Percentiles rank a stretch among this genome's conserved stretches.
Evolutionary conservation across 1,139 yeast genomes (phyloP).

Genomic region (Debaryomyces sp.): DNA sequence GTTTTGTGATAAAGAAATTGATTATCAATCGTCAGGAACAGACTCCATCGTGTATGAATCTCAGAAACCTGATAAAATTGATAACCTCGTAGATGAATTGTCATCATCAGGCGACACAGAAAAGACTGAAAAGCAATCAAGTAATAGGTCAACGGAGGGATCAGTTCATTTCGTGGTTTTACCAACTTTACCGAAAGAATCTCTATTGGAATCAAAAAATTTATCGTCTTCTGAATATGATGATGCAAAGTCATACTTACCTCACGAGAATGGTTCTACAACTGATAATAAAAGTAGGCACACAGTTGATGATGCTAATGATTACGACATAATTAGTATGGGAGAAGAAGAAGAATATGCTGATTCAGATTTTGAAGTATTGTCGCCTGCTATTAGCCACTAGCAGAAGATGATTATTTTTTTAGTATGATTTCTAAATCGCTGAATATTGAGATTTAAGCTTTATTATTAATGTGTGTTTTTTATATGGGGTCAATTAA

Average conservation of each 20-base stretch:
- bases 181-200: slow-evolving; percentile 38
- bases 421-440: background rate
- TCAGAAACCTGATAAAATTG: background rate
- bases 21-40: slow-evolving; percentile 10
- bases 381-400: slow-evolving; percentile 30
- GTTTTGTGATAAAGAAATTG: background rate
- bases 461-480: background rate
- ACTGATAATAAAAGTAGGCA: background rate
- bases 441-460: background rate
- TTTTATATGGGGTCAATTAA: background rate
- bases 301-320: slow-evolving; percentile 23
- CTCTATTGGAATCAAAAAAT: slow-evolving; percentile 13
- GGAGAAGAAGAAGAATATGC: slow-evolving; percentile 26
- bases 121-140: background rate
- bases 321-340: slow-evolving; percentile 38
- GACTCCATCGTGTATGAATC: slow-evolving; percentile 11
- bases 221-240: slow-evolving; percentile 23
- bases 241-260: slow-evolving; percentile 23
- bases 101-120: background rate
- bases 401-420: background rate
- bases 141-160: slow-evolving; percentile 13
- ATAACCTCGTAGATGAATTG: background rate
- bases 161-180: slow-evolving; percentile 38
- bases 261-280: slow-evolving; percentile 3
- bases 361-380: slow-evolving; percentile 44